These are phyloP conservation scores for Larix sibirica DNA, from an alignment of 83 land plant genomes.

Conservation along the genomic window DNA sequence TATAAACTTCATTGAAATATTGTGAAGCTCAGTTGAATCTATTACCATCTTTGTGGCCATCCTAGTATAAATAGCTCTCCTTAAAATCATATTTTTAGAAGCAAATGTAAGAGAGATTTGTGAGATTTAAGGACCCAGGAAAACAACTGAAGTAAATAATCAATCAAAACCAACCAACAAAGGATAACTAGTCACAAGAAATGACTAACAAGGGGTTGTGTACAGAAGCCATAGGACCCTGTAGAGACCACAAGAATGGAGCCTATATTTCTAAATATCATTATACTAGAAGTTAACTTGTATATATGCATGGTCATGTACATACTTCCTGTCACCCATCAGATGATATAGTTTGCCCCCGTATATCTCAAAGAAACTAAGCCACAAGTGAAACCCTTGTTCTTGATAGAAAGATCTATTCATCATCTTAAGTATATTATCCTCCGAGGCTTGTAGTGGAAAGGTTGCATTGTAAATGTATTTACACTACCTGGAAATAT, in stretches of 20 bases:
- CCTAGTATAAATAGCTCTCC: too few relatives aligned
- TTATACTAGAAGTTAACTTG: background rate
- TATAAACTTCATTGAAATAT: too few relatives aligned
- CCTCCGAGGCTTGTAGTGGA: constrained; percentile 94
- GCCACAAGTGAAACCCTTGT: constrained; percentile 87
- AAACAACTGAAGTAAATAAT: too few relatives aligned
- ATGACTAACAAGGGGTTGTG: too few relatives aligned
- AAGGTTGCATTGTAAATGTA: constrained; percentile 96
- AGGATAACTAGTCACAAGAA: too few relatives aligned
- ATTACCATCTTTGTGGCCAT: too few relatives aligned
- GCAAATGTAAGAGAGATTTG: too few relatives aligned
- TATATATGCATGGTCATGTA: background rate
- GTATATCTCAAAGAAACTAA: constrained; percentile 97
- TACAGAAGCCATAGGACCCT: too few relatives aligned
- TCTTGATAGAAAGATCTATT: constrained; percentile 75
- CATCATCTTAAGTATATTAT: constrained; percentile 76
- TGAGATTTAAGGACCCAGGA: too few relatives aligned
- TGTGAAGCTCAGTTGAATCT: too few relatives aligned
- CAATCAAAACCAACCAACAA: too few relatives aligned
- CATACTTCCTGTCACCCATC: constrained; percentile 86
- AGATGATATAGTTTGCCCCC: constrained; percentile 99
- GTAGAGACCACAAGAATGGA: background rate
- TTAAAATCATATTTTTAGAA: too few relatives aligned
- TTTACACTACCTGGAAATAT: constrained; percentile 85
- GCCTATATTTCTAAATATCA: background rate